Evolutionary conservation across 169 alveolate species (phyloP), one percentile per base, ranked within the genome.

Genomic region (Cryptosporidium tyzzeri): DNA sequence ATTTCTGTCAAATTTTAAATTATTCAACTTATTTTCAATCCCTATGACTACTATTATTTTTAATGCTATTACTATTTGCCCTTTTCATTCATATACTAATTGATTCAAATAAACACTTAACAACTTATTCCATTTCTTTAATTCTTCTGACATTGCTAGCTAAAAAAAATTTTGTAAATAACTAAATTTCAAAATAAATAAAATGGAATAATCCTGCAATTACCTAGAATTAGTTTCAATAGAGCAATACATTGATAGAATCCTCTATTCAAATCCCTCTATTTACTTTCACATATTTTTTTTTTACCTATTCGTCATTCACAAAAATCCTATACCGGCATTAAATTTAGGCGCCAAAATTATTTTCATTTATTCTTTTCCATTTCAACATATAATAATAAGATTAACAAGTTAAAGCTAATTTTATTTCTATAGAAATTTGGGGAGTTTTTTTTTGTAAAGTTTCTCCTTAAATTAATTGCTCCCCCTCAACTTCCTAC

Each of bases 1-100:
- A 73, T 59, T 73, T 53, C 55, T 14, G 86, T 73, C 59, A 44
- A 73, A 35, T 35, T 5, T 21, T 26, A 14, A 59, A 53, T n/a
- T 8, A 69, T 33, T 21, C 0, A 35, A 65, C 71, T 35, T 12
- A 65, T 65, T 26, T 65, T 35, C 71, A 33, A 65, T 31, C 7
- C 7, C 1, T 35, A 48, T 5, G 21, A 14, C 1, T 14, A 48
- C 23, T 14, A 48, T 14, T 48, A 48, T 48, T 48, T 48, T 21
- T 12, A 21, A 48, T 48, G 12, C 21, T 48, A 14, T 12, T 1
- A 0, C 12, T 48, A 48, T 14, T 48, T 8, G 12, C 21, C 7
- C 0, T 48, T 48, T 48, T 14, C 0, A n/a, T 21, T 14, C 6
- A 21, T 14, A 14, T 2, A 48, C 48, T 9, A 48, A 48, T 48